Evolutionary conservation across 2,329 filamentous ascomycete species (phyloP), one percentile per base, ranked within the genome.

Genomic region (Paraphoma chrysanthemicola): DNA sequence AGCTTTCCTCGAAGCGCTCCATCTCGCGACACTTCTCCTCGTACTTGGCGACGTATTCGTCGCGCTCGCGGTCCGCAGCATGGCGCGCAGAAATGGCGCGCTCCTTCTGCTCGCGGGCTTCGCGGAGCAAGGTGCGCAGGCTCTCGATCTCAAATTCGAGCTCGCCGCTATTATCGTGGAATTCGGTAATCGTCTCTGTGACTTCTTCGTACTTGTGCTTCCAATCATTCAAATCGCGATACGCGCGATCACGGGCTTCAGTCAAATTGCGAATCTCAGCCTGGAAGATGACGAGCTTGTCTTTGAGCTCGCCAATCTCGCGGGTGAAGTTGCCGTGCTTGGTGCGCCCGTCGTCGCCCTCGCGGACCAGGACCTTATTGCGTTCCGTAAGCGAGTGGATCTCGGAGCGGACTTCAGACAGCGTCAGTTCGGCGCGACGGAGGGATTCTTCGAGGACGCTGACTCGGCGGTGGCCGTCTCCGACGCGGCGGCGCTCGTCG

Each of bases 11-110:
- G 14, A 63, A 69, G 1, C 63, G 42, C 51, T 68, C 64, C 58
- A 69, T 59, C 36, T 69, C 66, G 1, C 66, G 53, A 31, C 66
- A 68, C 54, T 69, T 69, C 56, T 69, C 65, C 31, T 69, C 65
- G 31, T 68, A 68, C 49, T 65, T 65, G 12, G 59, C 48, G 9
- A 66, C 50, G 29, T 60, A 60, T 31, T 68, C 65, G 41, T 69
- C 66, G 14, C 66, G 56, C 50, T 69, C 66, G 44, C 62, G 65
- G 36, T 69, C 65, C n/a, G 66, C 65, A 7, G 60, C 54, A 42
- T 69, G 57, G 1, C 66, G 57, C 1, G 64, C 65, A 14, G 56
- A 48, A 9, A 69, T 68, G 2, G 66, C 65, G 7, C 63, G 61
- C 17, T 68, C 66, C 45, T 69, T 69, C 48, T 69, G 65, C 44